These are phyloP conservation scores for Stagonosporopsis chrysanthemi DNA, from an alignment of 2,329 filamentous ascomycete species.

Conservation along the genomic window DNA sequence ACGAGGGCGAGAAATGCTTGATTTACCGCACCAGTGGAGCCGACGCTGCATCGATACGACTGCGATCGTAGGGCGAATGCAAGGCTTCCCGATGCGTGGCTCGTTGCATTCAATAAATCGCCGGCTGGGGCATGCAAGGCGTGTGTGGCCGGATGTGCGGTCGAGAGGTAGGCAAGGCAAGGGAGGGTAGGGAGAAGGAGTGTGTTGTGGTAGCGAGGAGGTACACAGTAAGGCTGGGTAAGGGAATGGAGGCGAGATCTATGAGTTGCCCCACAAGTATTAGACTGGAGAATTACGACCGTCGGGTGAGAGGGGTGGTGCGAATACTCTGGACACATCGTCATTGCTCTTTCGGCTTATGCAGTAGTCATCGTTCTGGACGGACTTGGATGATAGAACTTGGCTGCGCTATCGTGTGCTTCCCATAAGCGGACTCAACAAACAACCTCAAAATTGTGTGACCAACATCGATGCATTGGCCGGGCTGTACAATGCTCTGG, in stretches of 20 bases:
- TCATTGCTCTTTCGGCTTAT: not conserved
- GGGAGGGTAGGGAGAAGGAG: not conserved
- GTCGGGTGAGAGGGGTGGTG: not conserved
- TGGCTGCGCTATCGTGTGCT: not conserved
- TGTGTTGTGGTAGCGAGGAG: constrained; percentile 14
- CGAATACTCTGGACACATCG: not conserved
- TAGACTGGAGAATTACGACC: not conserved
- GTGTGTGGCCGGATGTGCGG: not conserved
- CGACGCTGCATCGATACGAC: constrained; percentile 1
- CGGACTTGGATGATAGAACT: not conserved
- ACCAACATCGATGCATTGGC: too few species aligned
- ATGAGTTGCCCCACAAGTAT: not conserved
- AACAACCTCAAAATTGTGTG: not conserved
- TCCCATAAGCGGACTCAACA: not conserved
- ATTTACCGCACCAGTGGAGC: constrained; percentile 9
- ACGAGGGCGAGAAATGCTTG: constrained; percentile 17
- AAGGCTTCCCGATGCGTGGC: constrained; percentile 14
- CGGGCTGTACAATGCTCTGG: not conserved
- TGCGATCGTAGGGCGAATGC: constrained; percentile 7
- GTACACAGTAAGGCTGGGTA: constrained; percentile 9
- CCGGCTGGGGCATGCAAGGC: constrained; percentile 7
- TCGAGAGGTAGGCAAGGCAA: constrained; percentile 9
- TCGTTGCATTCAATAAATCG: constrained; percentile 12
- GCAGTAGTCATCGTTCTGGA: not conserved
- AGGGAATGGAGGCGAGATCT: constrained; percentile 7